Conservation (phyloP, 805 yeast genomes). For the Metschnikowia kunwiensis region DNA sequence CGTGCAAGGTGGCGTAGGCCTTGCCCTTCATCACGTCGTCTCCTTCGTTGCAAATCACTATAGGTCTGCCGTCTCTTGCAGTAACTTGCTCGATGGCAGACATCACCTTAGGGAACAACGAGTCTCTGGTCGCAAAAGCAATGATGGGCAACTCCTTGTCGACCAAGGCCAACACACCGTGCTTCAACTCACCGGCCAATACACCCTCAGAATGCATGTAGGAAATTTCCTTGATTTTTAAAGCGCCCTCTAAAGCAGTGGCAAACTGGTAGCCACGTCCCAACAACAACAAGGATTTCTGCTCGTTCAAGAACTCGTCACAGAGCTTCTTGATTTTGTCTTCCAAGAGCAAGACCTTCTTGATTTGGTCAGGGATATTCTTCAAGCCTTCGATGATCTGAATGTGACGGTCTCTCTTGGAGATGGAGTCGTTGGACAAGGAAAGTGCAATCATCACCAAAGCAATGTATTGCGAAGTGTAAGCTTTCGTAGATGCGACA, state of each 20-base stretch:
- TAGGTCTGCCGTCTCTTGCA: slow-evolving; percentile 97
- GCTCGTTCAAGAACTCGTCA: slow-evolving; percentile 65
- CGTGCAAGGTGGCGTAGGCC: slow-evolving; percentile 72
- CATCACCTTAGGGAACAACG: slow-evolving; percentile 92
- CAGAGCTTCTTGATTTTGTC: slow-evolving; percentile 73
- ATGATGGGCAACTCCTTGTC: slow-evolving; percentile 92
- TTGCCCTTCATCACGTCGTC: slow-evolving; percentile 61
- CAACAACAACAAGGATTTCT: slow-evolving; percentile 81
- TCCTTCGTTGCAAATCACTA: slow-evolving; percentile 82
- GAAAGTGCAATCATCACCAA: slow-evolving; percentile 94
- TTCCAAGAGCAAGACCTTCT: slow-evolving; percentile 69
- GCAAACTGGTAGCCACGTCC: slow-evolving; percentile 99
- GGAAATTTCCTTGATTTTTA: slow-evolving; percentile 96
- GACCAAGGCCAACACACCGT: slow-evolving; percentile 95
- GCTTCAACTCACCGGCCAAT: slow-evolving; percentile 97
- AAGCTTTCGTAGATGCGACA: slow-evolving; percentile 98
- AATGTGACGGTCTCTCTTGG: slow-evolving; percentile 68
- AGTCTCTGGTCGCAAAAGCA: slow-evolving; percentile 94
- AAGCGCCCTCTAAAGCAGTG: slow-evolving; percentile 96
- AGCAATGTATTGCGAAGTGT: slow-evolving; percentile 97
- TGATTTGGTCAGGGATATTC: slow-evolving; percentile 81
- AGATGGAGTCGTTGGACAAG: slow-evolving; percentile 87
- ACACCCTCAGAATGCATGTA: slow-evolving; percentile 99
- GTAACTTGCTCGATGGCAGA: slow-evolving; percentile 95
- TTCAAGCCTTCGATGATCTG: slow-evolving; percentile 86